phyloP scores from a whole-genome alignment of 2,329 filamentous ascomycete species.

The Verticillium zaregamsianum region DNA sequence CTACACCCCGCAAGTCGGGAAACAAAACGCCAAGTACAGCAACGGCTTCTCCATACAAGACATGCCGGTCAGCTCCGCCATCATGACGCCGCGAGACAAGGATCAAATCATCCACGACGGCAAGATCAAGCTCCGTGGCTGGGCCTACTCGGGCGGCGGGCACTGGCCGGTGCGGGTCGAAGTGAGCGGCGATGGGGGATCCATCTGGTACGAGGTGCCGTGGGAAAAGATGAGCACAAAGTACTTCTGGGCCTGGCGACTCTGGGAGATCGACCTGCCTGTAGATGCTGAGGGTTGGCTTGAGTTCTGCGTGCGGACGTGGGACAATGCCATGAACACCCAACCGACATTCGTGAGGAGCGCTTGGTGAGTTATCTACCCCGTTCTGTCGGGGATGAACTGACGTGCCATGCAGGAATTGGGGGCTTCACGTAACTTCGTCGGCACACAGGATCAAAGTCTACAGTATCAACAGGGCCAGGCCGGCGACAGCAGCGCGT shows the following conservation, averaged over 20 bases:
- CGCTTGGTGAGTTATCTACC: slow-evolving; percentile 32
- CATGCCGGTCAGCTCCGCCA: slow-evolving; percentile 65
- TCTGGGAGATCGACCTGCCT: slow-evolving; percentile 60
- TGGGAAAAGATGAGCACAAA: slow-evolving; percentile 57
- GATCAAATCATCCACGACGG: slow-evolving; percentile 59
- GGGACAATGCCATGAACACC: slow-evolving; percentile 60
- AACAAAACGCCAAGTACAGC: slow-evolving; percentile 57
- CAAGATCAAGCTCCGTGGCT: slow-evolving; percentile 51
- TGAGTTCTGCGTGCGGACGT: slow-evolving; percentile 54
- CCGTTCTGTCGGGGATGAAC: not conserved
- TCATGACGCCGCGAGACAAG: slow-evolving; percentile 59
- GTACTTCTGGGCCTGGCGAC: slow-evolving; percentile 59
- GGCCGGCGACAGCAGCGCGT: slow-evolving; percentile 40
- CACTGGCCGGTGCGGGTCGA: slow-evolving; percentile 61
- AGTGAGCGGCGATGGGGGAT: slow-evolving; percentile 58
- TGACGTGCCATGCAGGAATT: slow-evolving; percentile 35
- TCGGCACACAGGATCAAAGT: slow-evolving; percentile 57
- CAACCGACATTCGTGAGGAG: slow-evolving; percentile 51
- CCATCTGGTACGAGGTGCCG: slow-evolving; percentile 61
- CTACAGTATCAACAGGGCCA: slow-evolving; percentile 57
- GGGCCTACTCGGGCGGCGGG: slow-evolving; percentile 56
- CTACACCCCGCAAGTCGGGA: slow-evolving; percentile 64
- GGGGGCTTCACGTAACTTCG: slow-evolving; percentile 62
- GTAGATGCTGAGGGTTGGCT: slow-evolving; percentile 59
- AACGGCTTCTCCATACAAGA: slow-evolving; percentile 66